Evolutionary conservation across 768 basidiomycete species (phyloP).

Genomic region (Mycena epipterygia): DNA sequence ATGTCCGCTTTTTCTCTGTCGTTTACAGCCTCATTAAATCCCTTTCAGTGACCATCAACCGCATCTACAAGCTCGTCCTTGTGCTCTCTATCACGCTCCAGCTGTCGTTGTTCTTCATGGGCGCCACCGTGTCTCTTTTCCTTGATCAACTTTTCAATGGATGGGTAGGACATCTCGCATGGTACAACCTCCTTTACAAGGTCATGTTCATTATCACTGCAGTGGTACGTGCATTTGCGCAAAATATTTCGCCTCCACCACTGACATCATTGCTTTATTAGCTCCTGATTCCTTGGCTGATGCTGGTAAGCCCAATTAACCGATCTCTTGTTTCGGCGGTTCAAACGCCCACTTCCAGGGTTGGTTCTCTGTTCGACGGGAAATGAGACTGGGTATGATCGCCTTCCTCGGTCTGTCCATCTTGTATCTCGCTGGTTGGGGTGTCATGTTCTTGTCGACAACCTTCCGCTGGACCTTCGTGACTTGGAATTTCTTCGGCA

Average conservation of each 20-base stretch:
- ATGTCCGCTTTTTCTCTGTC: neutral
- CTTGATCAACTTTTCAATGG: constrained; percentile 82
- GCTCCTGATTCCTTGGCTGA: constrained; percentile 80
- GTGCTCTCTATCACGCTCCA: constrained; percentile 80
- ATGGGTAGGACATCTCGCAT: constrained; percentile 67
- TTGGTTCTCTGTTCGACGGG: constrained; percentile 82
- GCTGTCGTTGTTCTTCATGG: constrained; percentile 84
- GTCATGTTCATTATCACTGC: constrained; percentile 68
- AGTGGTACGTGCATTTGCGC: constrained; percentile 60
- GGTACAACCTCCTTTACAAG: constrained; percentile 64
- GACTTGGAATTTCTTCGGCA: constrained; percentile 81
- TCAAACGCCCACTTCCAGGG: constrained; percentile 58
- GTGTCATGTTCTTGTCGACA: constrained; percentile 77
- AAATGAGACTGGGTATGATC: constrained; percentile 70
- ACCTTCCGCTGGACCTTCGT: constrained; percentile 85
- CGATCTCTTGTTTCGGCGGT: neutral
- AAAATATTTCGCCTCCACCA: neutral
- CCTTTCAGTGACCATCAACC: constrained; percentile 67
- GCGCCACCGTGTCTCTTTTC: constrained; percentile 79
- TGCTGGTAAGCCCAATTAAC: constrained; percentile 55
- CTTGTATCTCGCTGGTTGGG: constrained; percentile 77
- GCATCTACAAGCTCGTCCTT: constrained; percentile 80
- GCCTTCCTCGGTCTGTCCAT: constrained; percentile 73
- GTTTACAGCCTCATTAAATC: neutral
- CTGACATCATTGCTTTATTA: constrained; percentile 40